Evolutionary conservation across 441 rosid species (phyloP).

Genomic region (Erysimum pusillum): DNA sequence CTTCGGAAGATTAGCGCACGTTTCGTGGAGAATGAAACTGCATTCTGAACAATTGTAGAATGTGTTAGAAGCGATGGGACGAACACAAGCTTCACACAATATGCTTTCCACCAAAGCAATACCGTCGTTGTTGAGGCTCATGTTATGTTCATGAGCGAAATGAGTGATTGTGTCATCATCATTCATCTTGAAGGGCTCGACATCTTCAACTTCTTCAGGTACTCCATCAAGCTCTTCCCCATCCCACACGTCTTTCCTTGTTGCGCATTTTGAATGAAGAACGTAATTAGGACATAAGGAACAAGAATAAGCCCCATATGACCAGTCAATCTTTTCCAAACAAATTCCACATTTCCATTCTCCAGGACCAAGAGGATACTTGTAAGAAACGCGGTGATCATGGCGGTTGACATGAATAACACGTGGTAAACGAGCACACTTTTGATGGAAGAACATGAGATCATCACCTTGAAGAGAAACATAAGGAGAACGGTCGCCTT

Average conservation of each 20-base stretch:
- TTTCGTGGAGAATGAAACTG: conserved; percentile 12
- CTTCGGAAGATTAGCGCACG: conserved; percentile 20
- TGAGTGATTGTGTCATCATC: conserved; percentile 28
- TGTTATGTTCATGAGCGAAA: conserved; percentile 20
- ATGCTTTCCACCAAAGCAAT: not conserved
- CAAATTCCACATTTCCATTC: conserved; percentile 9
- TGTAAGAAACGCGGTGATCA: conserved; percentile 12
- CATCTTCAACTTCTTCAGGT: conserved; percentile 6
- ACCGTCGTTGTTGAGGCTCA: not conserved
- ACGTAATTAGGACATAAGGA: not conserved
- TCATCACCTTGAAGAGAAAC: not conserved
- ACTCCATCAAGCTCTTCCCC: not conserved
- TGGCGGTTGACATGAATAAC: conserved; percentile 13
- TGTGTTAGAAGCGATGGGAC: not conserved
- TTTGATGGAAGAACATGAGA: conserved; percentile 14
- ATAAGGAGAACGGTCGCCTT: conserved; percentile 17
- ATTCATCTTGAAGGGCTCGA: not conserved
- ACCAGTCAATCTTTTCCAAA: not conserved
- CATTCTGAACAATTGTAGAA: not conserved
- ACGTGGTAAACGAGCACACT: conserved; percentile 19
- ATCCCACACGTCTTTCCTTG: not conserved
- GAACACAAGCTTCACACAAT: conserved; percentile 15
- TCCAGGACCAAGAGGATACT: conserved; percentile 7
- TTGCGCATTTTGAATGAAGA: conserved; percentile 15
- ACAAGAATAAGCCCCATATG: conserved; percentile 13